phyloP scores from a whole-genome alignment of 306 rosid genomes.

The Herpetospermum pedunculosum region DNA sequence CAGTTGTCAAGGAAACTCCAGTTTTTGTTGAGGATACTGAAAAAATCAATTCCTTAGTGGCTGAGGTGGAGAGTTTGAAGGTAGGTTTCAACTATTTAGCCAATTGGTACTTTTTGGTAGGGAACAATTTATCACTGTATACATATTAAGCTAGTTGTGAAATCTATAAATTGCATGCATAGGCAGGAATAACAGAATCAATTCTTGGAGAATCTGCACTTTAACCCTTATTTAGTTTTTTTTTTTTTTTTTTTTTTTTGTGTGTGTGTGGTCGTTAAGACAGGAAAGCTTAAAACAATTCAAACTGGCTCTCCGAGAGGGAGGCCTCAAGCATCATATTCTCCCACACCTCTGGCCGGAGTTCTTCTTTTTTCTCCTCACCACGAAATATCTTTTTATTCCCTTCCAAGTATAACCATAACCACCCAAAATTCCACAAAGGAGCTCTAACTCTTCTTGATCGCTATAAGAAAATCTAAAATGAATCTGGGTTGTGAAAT shows the following conservation, averaged over 20 bases:
- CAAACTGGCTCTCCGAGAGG: background rate
- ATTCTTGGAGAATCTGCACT: background rate
- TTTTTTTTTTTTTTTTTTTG: background rate
- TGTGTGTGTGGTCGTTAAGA: too few species aligned
- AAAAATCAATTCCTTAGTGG: constrained; percentile 64
- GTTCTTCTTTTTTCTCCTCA: background rate
- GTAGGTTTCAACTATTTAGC: constrained; percentile 22
- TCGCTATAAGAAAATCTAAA: background rate
- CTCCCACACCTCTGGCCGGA: background rate
- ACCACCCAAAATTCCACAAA: background rate
- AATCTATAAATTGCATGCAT: background rate
- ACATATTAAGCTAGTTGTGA: background rate
- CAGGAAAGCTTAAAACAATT: background rate
- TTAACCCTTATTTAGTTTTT: too few species aligned
- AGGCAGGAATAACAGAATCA: background rate
- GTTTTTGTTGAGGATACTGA: constrained; percentile 80
- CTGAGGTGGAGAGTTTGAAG: constrained; percentile 80
- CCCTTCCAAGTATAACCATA: background rate
- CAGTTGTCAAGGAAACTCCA: constrained; percentile 97
- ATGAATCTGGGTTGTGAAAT: background rate
- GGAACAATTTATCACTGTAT: background rate
- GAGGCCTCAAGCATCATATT: background rate
- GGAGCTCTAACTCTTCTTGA: background rate
- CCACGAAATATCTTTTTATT: background rate
- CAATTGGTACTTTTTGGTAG: background rate